Conservation (phyloP, 768 basidiomycete species). For the Rhodotorula diobovata region DNA sequence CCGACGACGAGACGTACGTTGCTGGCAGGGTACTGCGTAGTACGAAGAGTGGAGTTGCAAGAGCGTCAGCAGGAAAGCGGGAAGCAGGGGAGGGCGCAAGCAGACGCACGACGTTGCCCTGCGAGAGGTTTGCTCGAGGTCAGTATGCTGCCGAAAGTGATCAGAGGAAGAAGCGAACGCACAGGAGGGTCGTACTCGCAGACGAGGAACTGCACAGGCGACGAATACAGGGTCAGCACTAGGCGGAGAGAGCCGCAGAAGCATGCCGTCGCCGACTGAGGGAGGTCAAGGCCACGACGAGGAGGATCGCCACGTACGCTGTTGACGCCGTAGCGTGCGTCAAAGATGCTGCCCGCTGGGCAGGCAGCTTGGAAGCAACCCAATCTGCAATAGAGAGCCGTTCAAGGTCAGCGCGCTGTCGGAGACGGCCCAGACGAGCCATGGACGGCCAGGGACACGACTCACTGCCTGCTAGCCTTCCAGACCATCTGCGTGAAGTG, state of each 20-base stretch:
- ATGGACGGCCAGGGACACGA: too few relatives aligned
- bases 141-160: too few relatives aligned
- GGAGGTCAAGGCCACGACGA: background rate
- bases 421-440: too few relatives aligned
- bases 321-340: conserved; percentile 22
- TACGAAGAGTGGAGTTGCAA: too few relatives aligned
- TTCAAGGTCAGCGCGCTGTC: too few relatives aligned
- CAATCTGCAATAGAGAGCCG: too few relatives aligned
- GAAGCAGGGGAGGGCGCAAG: too few relatives aligned
- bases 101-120: background rate
- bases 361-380: conserved; percentile 23
- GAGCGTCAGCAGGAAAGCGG: too few relatives aligned
- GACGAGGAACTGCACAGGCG: conserved; percentile 4
- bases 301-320: background rate
- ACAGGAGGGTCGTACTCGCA: conserved; percentile 31
- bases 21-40: background rate
- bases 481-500: conserved; percentile 30
- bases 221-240: too few relatives aligned
- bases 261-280: too few relatives aligned
- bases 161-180: too few relatives aligned
- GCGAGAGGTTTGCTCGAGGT: too few relatives aligned
- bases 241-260: background rate
- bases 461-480: conserved; percentile 22
- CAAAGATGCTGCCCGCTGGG: conserved; percentile 19
- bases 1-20: background rate